Conservation (phyloP, 73 alveolate species). For the Loxodes magnus region DNA sequence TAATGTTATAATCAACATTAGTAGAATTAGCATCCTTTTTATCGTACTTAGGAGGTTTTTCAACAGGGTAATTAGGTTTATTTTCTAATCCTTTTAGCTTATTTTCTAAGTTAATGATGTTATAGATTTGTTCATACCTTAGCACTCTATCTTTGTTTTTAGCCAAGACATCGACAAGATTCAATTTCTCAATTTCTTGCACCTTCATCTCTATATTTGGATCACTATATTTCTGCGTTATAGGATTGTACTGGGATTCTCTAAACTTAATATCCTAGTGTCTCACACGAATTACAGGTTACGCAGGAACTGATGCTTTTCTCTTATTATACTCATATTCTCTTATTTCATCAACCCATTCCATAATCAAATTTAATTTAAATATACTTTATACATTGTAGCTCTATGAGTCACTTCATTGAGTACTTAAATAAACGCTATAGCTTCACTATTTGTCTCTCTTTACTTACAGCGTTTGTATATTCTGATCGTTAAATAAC, state of each 20-base stretch:
- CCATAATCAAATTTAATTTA: no score
- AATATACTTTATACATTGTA: no score
- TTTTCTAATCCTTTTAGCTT: constrained; percentile 80
- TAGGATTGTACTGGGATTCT: constrained; percentile 51
- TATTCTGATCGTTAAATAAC: no score
- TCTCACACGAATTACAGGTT: constrained; percentile 1
- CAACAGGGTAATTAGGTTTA: constrained; percentile 77
- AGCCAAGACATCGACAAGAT: constrained; percentile 43
- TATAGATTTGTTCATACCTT: constrained; percentile 72
- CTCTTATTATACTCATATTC: no score
- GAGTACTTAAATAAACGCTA: no score
- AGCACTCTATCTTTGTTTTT: constrained; percentile 77
- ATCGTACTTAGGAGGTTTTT: constrained; percentile 41
- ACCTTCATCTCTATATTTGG: constrained; percentile 32
- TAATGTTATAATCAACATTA: constrained; percentile 46
- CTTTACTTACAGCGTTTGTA: no score
- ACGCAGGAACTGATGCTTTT: no score
- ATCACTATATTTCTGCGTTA: constrained; percentile 47
- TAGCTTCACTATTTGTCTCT: no score
- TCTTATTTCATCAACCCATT: no score
- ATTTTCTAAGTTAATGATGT: constrained; percentile 68
- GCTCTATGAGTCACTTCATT: no score
- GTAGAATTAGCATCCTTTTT: constrained; percentile 35
- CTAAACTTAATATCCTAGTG: constrained; percentile 39
- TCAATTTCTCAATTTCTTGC: constrained; percentile 42